Conservation (phyloP, 352 stramenopile genomes). For the Phytophthora europaea region DNA sequence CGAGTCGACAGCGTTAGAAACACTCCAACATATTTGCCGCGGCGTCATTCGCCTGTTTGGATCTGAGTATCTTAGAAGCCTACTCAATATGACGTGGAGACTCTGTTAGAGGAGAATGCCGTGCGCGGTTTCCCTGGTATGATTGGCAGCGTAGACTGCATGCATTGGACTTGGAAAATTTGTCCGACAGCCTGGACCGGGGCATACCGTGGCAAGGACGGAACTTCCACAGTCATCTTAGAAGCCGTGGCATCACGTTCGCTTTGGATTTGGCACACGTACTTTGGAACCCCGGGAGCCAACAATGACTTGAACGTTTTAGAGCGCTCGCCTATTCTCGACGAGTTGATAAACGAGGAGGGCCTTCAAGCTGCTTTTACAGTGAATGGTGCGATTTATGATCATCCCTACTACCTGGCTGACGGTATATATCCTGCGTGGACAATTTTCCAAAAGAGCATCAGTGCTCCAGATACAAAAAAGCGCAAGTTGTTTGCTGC, state of each 20-base stretch:
- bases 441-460: neutral
- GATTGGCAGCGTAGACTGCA: slow-evolving; percentile 18
- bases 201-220: neutral
- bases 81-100: neutral
- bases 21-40: neutral
- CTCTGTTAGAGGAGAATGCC: neutral
- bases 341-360: neutral
- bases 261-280: slow-evolving; percentile 14
- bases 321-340: neutral
- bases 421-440: neutral
- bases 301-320: slow-evolving; percentile 13
- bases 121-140: slow-evolving; percentile 9
- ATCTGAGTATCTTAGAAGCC: slow-evolving; percentile 4
- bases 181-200: slow-evolving; percentile 15
- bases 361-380: neutral
- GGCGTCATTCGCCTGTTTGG: neutral
- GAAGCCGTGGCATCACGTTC: slow-evolving; percentile 5
- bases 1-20: slow-evolving; percentile 5
- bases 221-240: slow-evolving; percentile 5
- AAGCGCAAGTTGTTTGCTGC: neutral
- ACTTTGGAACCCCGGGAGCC: slow-evolving; percentile 9
- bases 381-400: slow-evolving; percentile 8
- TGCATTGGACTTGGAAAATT: slow-evolving; percentile 17
- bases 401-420: neutral
- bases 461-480: neutral